phyloP scores from a whole-genome alignment of 2,329 filamentous ascomycete genomes.

The Ascocoryne sarcoides region DNA sequence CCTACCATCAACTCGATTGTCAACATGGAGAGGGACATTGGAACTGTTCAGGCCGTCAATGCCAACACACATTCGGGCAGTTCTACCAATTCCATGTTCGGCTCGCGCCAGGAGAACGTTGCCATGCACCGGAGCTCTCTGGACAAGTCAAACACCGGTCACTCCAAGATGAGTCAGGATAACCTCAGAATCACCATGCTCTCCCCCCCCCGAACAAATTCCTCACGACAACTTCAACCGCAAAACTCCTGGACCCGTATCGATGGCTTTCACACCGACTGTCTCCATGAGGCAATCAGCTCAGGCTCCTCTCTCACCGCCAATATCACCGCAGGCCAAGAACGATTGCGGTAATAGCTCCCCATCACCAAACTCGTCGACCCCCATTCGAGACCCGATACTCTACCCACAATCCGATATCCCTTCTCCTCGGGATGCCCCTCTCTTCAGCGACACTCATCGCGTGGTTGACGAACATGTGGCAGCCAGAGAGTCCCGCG shows the following conservation, averaged over 20 bases:
- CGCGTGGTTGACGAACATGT: slow-evolving; percentile 39
- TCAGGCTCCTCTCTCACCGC: slow-evolving; percentile 43
- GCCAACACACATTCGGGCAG: background rate
- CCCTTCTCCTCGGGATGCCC: slow-evolving; percentile 35
- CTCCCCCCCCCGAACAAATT: slow-evolving; percentile 51
- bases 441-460: slow-evolving; percentile 41
- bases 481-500: slow-evolving; percentile 19
- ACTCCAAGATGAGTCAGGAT: background rate
- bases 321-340: slow-evolving; percentile 43
- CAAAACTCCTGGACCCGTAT: slow-evolving; percentile 6
- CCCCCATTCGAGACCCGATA: slow-evolving; percentile 44
- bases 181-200: slow-evolving; percentile 40
- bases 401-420: slow-evolving; percentile 42
- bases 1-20: slow-evolving; percentile 15
- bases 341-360: slow-evolving; percentile 1
- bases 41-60: background rate
- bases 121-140: background rate
- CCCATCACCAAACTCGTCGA: slow-evolving; percentile 17
- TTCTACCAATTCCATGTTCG: slow-evolving; percentile 18
- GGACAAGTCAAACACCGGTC: background rate
- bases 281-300: slow-evolving; percentile 32
- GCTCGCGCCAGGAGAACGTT: slow-evolving; percentile 4
- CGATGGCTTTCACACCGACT: slow-evolving; percentile 21
- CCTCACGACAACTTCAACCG: slow-evolving; percentile 42
- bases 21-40: slow-evolving; percentile 11